Evolutionary conservation across 2,329 filamentous ascomycete genomes (phyloP).

Genomic region (Hawksworthiomyces lignivorus): DNA sequence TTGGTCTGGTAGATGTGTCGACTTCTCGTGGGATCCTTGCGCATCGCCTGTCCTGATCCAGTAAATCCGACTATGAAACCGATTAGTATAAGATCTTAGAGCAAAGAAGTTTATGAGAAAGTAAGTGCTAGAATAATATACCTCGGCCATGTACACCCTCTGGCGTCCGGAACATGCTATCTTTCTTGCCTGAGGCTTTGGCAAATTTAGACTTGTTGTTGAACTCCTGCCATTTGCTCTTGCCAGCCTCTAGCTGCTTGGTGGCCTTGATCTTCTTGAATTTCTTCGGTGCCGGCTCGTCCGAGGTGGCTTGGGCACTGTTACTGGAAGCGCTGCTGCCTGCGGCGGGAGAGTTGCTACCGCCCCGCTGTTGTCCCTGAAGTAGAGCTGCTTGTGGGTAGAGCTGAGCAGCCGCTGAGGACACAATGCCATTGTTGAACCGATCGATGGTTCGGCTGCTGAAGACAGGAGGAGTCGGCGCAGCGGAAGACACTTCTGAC

Average conservation of each 20-base stretch:
- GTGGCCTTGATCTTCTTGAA: conserved; percentile 88
- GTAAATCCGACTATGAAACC: conserved; percentile 74
- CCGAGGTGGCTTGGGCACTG: conserved; percentile 41
- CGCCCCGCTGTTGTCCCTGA: conserved; percentile 37
- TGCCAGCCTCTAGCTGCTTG: conserved; percentile 82
- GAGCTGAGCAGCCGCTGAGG: conserved; percentile 48
- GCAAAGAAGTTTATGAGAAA: background rate
- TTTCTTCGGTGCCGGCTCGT: conserved; percentile 68
- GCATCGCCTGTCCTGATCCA: conserved; percentile 91
- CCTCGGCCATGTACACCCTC: conserved; percentile 81
- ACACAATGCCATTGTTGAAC: conserved; percentile 39
- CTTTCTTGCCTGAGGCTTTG: conserved; percentile 64
- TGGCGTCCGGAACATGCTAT: conserved; percentile 94
- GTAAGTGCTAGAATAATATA: conserved; percentile 36
- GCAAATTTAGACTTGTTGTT: conserved; percentile 66
- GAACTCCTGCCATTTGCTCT: conserved; percentile 94
- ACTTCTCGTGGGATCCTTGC: conserved; percentile 75
- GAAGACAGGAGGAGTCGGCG: background rate
- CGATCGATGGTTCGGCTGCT: conserved; percentile 14
- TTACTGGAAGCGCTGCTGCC: conserved; percentile 34
- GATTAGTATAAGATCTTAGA: conserved; percentile 20
- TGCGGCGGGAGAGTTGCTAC: conserved; percentile 25
- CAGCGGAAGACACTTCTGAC: conserved; percentile 15
- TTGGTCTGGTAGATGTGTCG: conserved; percentile 78
- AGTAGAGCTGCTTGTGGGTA: conserved; percentile 56